These are phyloP conservation scores for Amanita fuliginea DNA, from an alignment of 768 basidiomycete species.

Conservation along the genomic window DNA sequence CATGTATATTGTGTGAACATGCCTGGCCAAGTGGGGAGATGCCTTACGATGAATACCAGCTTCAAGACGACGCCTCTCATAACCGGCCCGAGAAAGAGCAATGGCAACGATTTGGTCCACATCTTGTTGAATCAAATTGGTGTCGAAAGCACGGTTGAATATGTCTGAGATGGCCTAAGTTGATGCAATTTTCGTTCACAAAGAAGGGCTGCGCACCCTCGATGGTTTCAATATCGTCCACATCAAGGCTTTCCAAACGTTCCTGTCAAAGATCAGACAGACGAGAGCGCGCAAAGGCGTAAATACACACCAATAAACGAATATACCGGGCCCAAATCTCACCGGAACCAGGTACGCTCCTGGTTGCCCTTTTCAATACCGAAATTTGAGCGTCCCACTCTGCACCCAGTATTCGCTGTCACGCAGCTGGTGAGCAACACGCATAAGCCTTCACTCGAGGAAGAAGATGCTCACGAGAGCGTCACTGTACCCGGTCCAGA, in stretches of 20 bases:
- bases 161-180: constrained; percentile 27
- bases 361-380: constrained; percentile 45
- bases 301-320: constrained; percentile 44
- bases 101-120: constrained; percentile 57
- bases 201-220: constrained; percentile 13
- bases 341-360: constrained; percentile 68
- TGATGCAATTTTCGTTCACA: constrained; percentile 5
- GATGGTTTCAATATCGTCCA: constrained; percentile 20
- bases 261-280: constrained; percentile 23
- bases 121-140: constrained; percentile 43
- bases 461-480: constrained; percentile 39
- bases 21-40: background rate
- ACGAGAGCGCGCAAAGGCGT: background rate
- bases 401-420: constrained; percentile 35
- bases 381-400: constrained; percentile 29
- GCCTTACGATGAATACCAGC: constrained; percentile 28
- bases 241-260: constrained; percentile 20
- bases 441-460: background rate
- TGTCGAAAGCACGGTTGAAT: constrained; percentile 44
- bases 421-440: background rate
- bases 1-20: background rate
- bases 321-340: constrained; percentile 75
- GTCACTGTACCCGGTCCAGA: constrained; percentile 72
- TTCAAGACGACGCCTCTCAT: constrained; percentile 46
- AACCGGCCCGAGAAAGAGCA: constrained; percentile 53